Evolutionary conservation across 495 filamentous ascomycete species (phyloP).

Genomic region (Penicillium angulare): DNA sequence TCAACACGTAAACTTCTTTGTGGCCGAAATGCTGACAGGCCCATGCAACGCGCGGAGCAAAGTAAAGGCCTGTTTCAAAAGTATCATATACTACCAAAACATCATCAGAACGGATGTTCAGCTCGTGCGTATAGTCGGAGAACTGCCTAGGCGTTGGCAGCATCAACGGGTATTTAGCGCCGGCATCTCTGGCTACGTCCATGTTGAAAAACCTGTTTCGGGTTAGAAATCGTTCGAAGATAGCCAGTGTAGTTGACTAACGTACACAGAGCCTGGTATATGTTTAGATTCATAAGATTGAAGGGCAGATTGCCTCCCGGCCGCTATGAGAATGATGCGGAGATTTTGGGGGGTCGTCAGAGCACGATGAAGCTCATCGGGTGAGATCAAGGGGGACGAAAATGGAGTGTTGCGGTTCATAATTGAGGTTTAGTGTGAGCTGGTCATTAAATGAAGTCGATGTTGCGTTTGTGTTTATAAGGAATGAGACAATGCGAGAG

Average conservation of each 20-base stretch:
- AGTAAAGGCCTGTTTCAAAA: slow-evolving; percentile 28
- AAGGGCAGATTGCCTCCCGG: background rate
- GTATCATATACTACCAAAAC: slow-evolving; percentile 34
- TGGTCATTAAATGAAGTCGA: too few species aligned
- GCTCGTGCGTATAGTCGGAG: slow-evolving; percentile 14
- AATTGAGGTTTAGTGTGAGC: too few species aligned
- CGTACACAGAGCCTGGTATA: slow-evolving; percentile 31
- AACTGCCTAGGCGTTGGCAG: slow-evolving; percentile 24
- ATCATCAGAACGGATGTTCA: slow-evolving; percentile 26
- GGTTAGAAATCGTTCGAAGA: background rate
- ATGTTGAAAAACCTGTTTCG: slow-evolving; percentile 31
- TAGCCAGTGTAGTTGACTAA: too few species aligned
- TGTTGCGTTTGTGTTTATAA: too few species aligned
- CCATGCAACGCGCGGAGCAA: slow-evolving; percentile 31
- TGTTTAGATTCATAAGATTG: slow-evolving; percentile 19
- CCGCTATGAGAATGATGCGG: background rate
- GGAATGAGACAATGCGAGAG: too few species aligned
- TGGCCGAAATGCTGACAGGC: slow-evolving; percentile 28
- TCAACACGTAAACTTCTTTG: slow-evolving; percentile 28
- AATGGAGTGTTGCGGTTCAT: too few species aligned
- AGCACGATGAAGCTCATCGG: background rate
- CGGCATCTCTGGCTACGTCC: slow-evolving; percentile 22
- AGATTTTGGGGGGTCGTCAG: background rate
- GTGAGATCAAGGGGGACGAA: background rate
- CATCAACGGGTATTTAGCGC: slow-evolving; percentile 30